Evolutionary conservation across 225 moss, liverwort and hornwort genomes (phyloP), one percentile per base, ranked within the genome.

Genomic region (Pseudisothecium myosuroides): DNA sequence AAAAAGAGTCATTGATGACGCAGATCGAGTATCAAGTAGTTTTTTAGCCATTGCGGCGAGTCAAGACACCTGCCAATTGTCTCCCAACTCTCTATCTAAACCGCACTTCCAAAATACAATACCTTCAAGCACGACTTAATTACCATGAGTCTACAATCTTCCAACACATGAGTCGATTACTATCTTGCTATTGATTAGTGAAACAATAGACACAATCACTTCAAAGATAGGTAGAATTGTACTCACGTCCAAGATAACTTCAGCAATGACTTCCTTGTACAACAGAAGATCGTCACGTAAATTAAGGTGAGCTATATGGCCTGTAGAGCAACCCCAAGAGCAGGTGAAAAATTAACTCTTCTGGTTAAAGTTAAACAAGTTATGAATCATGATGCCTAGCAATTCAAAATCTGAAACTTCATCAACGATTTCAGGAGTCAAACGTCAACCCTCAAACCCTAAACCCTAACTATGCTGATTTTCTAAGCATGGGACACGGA

Each of bases 251-350:
- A 99, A 94, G 66, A 99, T 96, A 56, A 99, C 98, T 85, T 95
- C 89, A 41, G 97, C 98, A 92, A 99, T 97, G 67, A 97, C 87
- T 49, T 95, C 94, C 86, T 94, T 95, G 92, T 93, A 96, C 43
- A 93, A 90, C 63, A 97, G 92, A 89, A 97, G 91, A 83, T 97
- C 97, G 61, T 99, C 96, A 75, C 95, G 96, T 92, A 99, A 92
- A 92, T 99, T 99, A 61, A 99, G 94, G 92, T 99, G 98, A 62
- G 98, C 97, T 75, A 99, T 99, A 83, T 99, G 97, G 73, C 98
- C 98, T 99, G 95, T 87, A 90, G 58, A 73, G 65, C 78, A 74
- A 73, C 66, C 58, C 81, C 89, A 62, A 83, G 45, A 87, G 87
- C 71, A 91, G n/a, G 41, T 63, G 68, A 85, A 88, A 77, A 80